Evolutionary conservation across 2,329 filamentous ascomycete genomes (phyloP), one percentile per base, ranked within the genome.

Genomic region (Beauveria australis): DNA sequence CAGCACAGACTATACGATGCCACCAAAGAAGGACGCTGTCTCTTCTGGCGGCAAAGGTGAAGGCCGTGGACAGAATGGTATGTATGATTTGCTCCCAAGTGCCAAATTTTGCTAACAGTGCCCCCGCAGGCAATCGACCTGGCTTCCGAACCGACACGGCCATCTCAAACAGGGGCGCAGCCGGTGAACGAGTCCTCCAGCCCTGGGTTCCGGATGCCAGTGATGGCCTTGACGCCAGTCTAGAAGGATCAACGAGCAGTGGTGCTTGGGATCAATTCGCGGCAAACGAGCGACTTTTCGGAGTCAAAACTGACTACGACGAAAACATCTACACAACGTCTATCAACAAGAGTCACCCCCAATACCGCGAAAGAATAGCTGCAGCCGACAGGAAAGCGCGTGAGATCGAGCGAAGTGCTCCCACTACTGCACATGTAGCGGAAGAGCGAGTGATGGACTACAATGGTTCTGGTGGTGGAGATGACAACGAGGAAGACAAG

Each of bases 311-410:
- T 57, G 91, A 92, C 68, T 99, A 97, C 71, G 87, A 97, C 69
- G 94, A 97, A 75, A 92, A 90, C 67, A 85, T 94, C 48, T 99
- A 99, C 76, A 99, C 94, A 1, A 99, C 94, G 10, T 78, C 84
- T 46, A 95, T 99, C 69, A 86, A 99, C 74, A 91, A 87, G 69
- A 89, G 75, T 64, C 87, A 96, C 67, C 92, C 94, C 1, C 81
- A 88, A 59, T 97, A 95, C 74, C 87, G 84, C 64, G 85, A 91
- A 72, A 85, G 88, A 65, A 81, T 89, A 67, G 91, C 89, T 3
- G 83, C 87, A 41, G 94, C 92, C 2, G 91, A 92, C 24, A 87
- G 82, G 66, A 89, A 93, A 69, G 94, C 92, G 24, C 86, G 89
- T 63, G 93, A 97, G 73, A 99, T 99, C 67, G 91, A 97, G 74